These are phyloP conservation scores for Phlebopus sp. DNA, from an alignment of 1,284 basidiomycete genomes.

Conservation along the genomic window DNA sequence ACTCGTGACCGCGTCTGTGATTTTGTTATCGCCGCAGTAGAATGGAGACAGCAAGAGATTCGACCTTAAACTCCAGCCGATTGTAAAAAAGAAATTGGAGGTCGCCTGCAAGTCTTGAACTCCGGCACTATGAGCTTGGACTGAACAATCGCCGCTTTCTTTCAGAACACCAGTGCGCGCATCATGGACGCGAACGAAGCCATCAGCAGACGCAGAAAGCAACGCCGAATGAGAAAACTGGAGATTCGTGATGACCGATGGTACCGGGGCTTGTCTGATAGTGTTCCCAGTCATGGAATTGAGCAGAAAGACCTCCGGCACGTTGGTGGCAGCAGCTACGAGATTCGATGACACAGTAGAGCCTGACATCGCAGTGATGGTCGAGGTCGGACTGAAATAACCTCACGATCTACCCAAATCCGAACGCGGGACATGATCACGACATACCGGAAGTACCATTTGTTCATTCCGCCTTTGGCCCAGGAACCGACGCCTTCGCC, in stretches of 20 bases:
- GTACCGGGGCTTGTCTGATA: conserved; percentile 54
- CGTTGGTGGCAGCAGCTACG: conserved; percentile 62
- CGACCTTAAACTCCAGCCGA: conserved; percentile 84
- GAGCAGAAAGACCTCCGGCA: conserved; percentile 66
- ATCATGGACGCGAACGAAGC: conserved; percentile 83
- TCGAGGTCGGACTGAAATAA: conserved; percentile 21
- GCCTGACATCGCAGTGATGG: conserved; percentile 61
- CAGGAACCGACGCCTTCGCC: conserved; percentile 69
- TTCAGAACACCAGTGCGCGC: conserved; percentile 62
- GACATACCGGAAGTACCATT: conserved; percentile 69
- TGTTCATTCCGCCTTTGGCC: conserved; percentile 79
- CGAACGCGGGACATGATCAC: background rate
- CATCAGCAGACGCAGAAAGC: conserved; percentile 80
- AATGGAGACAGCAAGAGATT: conserved; percentile 11
- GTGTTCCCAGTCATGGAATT: conserved; percentile 74
- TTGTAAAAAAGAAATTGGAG: conserved; percentile 80
- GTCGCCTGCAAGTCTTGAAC: conserved; percentile 80
- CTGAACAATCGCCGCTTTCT: conserved; percentile 45
- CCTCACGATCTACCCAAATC: conserved; percentile 2
- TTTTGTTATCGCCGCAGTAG: conserved; percentile 7
- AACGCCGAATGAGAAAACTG: conserved; percentile 63
- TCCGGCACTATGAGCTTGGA: conserved; percentile 79
- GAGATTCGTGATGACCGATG: conserved; percentile 63
- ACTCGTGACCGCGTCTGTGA: conserved; percentile 78
- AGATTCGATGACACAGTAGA: conserved; percentile 49